These are phyloP conservation scores for Anisodus tanguticus DNA, from an alignment of 257 asterid species.

Conservation along the genomic window DNA sequence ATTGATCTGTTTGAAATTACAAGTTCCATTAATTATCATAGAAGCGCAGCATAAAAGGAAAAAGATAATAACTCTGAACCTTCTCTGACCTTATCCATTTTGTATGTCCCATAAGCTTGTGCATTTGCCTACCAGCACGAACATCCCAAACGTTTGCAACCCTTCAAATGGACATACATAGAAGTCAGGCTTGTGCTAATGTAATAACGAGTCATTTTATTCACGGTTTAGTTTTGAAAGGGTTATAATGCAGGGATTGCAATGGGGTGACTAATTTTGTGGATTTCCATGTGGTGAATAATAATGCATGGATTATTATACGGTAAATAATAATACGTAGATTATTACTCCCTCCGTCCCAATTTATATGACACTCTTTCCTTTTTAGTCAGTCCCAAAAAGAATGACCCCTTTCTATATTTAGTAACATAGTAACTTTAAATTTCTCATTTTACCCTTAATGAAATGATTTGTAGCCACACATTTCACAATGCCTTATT, in stretches of 20 bases:
- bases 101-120: slow-evolving; percentile 90
- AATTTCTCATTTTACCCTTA: too few species aligned
- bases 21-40: slow-evolving; percentile 40
- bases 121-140: slow-evolving; percentile 91
- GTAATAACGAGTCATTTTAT: not conserved
- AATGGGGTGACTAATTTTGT: not conserved
- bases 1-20: slow-evolving; percentile 66
- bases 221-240: not conserved
- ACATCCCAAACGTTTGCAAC: slow-evolving; percentile 92
- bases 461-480: too few species aligned
- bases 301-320: not conserved
- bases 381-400: too few species aligned
- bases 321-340: not conserved
- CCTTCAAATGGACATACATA: slow-evolving; percentile 46
- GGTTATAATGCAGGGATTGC: not conserved
- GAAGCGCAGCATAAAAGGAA: slow-evolving; percentile 31
- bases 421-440: too few species aligned
- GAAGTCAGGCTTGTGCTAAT: slow-evolving; percentile 35
- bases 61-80: slow-evolving; percentile 26
- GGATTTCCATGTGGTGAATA: slow-evolving; percentile 17
- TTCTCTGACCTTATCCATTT: slow-evolving; percentile 82
- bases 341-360: not conserved
- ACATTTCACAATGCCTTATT: too few species aligned
- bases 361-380: too few species aligned
- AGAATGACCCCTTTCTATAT: too few species aligned